A percentile compares a stretch with the other conserved stretches of the same genome.
Conservation (phyloP, 2,329 filamentous ascomycete species). For the Nigrospora sphaerica region DNA sequence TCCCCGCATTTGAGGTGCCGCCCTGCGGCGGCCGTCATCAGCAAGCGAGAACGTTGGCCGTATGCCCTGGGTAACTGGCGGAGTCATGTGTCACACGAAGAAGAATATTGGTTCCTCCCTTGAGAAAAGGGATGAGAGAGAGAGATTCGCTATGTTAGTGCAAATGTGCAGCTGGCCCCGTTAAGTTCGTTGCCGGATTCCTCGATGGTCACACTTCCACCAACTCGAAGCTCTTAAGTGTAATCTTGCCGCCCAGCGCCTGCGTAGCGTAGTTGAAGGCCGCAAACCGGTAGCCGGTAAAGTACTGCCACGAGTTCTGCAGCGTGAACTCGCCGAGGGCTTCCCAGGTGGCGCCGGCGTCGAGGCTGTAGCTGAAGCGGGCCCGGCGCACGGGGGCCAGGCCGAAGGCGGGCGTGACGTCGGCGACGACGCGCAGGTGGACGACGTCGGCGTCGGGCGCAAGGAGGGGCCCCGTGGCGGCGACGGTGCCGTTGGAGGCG, state of each 20-base stretch:
- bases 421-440: conserved; percentile 25
- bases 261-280: conserved; percentile 40
- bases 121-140: too few relatives aligned
- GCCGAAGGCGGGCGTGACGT: conserved; percentile 15
- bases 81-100: too few relatives aligned
- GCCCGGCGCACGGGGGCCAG: conserved; percentile 14
- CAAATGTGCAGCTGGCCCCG: too few relatives aligned
- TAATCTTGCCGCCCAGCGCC: conserved; percentile 26
- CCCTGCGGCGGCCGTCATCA: too few relatives aligned
- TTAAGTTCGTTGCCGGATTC: too few relatives aligned
- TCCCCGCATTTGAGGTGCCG: too few relatives aligned
- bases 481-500: conserved; percentile 15
- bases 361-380: conserved; percentile 30
- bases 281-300: conserved; percentile 35
- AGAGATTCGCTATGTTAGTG: too few relatives aligned
- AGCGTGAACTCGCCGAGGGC: conserved; percentile 23
- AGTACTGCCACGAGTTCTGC: conserved; percentile 32
- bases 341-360: conserved; percentile 26
- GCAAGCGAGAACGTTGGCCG: too few relatives aligned
- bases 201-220: too few relatives aligned
- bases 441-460: conserved; percentile 18
- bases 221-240: conserved; percentile 7
- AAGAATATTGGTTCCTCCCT: too few relatives aligned
- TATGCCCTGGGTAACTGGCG: too few relatives aligned
- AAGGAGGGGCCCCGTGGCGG: conserved; percentile 14